Evolutionary conservation across 2,329 filamentous ascomycete genomes (phyloP), one percentile per base, ranked within the genome.

Genomic region (Ceratocystis lukuohia): DNA sequence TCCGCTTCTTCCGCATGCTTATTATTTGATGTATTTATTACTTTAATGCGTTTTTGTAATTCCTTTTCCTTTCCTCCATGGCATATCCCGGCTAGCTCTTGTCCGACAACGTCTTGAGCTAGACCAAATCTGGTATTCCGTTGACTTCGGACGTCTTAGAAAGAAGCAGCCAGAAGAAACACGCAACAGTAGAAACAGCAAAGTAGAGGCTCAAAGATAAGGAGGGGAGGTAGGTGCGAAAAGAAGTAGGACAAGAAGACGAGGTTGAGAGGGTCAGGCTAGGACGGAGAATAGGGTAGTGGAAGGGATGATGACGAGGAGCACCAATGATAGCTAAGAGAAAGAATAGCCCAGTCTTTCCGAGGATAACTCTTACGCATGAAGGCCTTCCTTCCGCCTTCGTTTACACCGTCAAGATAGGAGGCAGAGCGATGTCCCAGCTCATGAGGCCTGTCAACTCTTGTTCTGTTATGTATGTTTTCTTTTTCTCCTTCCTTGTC

Each of bases 61-160:
- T 57, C 15, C 17, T 28, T 57, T 28, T 57, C 17, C 12, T 37
- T 33, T 37, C 50, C 50, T 22, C 20, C 22, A 30, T 17, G 30
- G 56, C 56, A 59, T 59, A 8, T 22, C 30, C 22, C 56, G 25
- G 17, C 25, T 17, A 25, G 56, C 10, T n/a, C 17, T 59, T 59
- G 56, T 59, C 56, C 56, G 56, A 59, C 56, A 59, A 37, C 6
- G 28, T 30, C 56, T 59, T 59, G 28, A 33, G 25, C 48, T 53
- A 53, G 48, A 28, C 22, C 22, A 5, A 53, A 53, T 30, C 33
- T 59, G 56, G 56, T n/a, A 20, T 15, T 8, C 15, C 17, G 1
- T 20, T 12, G 20, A 59, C 53, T 59, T 59, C 28, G 28, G 53
- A 59, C 53, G 53, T 33, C 53, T 59, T 33, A 30, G 53, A n/a